phyloP scores from a whole-genome alignment of 2,329 filamentous ascomycete species.

The Trichoderma semiorbis region DNA sequence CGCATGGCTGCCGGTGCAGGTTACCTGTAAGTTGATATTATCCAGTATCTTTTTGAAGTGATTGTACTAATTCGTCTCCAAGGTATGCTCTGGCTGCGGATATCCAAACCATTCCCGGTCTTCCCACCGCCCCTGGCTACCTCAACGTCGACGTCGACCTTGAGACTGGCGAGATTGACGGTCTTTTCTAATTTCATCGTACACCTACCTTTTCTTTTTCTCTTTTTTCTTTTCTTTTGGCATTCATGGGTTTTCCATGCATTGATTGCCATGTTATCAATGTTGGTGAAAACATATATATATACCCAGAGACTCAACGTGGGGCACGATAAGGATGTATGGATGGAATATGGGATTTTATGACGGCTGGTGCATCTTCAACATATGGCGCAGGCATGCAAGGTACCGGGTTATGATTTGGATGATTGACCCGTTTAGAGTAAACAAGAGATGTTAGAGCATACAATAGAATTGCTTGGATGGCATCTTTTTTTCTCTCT shows the following conservation, averaged over 20 bases:
- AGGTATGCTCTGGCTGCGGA: slow-evolving; percentile 92
- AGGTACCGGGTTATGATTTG: neutral
- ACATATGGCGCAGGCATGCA: slow-evolving; percentile 19
- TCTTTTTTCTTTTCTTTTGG: neutral
- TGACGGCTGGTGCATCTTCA: slow-evolving; percentile 18
- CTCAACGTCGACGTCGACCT: slow-evolving; percentile 84
- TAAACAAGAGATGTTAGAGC: slow-evolving; percentile 6
- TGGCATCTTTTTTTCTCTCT: neutral
- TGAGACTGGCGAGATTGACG: slow-evolving; percentile 81
- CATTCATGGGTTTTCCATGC: neutral
- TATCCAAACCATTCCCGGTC: slow-evolving; percentile 95
- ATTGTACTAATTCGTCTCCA: slow-evolving; percentile 31
- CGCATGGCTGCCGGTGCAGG: slow-evolving; percentile 91
- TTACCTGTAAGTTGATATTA: slow-evolving; percentile 63
- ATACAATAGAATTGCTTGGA: neutral
- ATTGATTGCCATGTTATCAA: neutral
- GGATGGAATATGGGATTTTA: slow-evolving; percentile 8
- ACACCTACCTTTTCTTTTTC: neutral
- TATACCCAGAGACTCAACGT: slow-evolving; percentile 19
- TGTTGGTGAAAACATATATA: slow-evolving; percentile 2
- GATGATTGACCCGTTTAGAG: slow-evolving; percentile 2
- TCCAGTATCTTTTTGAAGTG: neutral
- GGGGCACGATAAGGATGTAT: slow-evolving; percentile 14
- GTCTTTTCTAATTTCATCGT: slow-evolving; percentile 69
- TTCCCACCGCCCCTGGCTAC: slow-evolving; percentile 93